Conservation (phyloP, 768 basidiomycete species). For the Coprinopsis marcescibilis region DNA sequence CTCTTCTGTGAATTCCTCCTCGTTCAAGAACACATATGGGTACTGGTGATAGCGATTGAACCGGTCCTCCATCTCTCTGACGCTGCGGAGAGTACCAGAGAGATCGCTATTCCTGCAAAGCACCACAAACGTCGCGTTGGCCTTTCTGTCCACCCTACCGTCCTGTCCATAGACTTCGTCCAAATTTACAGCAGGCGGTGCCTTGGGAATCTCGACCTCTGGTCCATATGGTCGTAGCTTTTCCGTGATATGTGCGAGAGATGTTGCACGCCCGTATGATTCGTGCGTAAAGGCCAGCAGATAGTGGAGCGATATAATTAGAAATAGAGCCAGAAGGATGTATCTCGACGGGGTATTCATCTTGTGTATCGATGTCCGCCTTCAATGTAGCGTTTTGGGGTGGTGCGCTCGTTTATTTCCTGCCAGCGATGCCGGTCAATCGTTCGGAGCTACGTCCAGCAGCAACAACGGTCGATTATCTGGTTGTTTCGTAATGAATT, state of each 20-base stretch:
- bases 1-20: conserved; percentile 67
- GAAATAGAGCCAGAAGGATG: conserved; percentile 1
- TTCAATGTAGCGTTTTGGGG: no score
- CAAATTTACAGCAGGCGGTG: conserved; percentile 24
- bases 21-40: conserved; percentile 85
- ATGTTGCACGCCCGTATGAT: conserved; percentile 45
- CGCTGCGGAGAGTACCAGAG: conserved; percentile 54
- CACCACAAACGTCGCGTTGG: conserved; percentile 40
- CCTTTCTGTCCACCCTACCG: conserved; percentile 18
- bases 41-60: conserved; percentile 78
- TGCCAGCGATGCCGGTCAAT: no score
- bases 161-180: conserved; percentile 1
- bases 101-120: conserved; percentile 68
- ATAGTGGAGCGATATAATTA: conserved; percentile 32
- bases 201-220: background rate
- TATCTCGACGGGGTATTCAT: conserved; percentile 4
- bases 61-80: conserved; percentile 73
- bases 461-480: no score
- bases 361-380: no score
- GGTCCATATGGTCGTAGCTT: background rate
- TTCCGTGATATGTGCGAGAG: conserved; percentile 27
- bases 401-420: no score
- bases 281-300: conserved; percentile 48
- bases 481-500: no score
- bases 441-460: no score